Evolutionary conservation across 306 rosid genomes (phyloP).

Genomic region (Betula pendula): DNA sequence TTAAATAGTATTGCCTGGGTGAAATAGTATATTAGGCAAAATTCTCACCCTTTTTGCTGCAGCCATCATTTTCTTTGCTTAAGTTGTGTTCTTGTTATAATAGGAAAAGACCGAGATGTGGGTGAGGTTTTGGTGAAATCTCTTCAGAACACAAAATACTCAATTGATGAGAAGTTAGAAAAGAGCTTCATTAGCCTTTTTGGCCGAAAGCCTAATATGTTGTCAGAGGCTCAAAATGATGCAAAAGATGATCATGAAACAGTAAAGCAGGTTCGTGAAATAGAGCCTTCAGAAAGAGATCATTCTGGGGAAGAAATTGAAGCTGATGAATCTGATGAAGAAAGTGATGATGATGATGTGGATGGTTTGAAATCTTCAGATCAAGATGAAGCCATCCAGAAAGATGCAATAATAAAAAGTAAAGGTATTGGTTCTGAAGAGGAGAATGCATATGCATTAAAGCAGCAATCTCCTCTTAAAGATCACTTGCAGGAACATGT

Average conservation of each 20-base stretch:
- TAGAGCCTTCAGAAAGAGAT: slow-evolving; percentile 38
- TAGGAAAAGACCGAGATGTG: slow-evolving; percentile 73
- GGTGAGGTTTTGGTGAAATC: slow-evolving; percentile 82
- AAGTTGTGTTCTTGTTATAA: slow-evolving; percentile 18
- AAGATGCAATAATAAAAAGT: slow-evolving; percentile 16
- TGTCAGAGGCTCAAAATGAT: slow-evolving; percentile 38
- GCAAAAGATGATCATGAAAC: slow-evolving; percentile 32
- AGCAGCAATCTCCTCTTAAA: slow-evolving; percentile 25
- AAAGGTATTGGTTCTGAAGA: slow-evolving; percentile 38
- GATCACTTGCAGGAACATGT: slow-evolving; percentile 58
- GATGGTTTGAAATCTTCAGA: slow-evolving; percentile 55
- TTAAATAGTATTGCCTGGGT: neutral
- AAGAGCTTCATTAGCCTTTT: slow-evolving; percentile 59
- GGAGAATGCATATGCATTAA: slow-evolving; percentile 33
- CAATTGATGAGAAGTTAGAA: slow-evolving; percentile 78
- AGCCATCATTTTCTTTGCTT: slow-evolving; percentile 17
- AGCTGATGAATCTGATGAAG: slow-evolving; percentile 37
- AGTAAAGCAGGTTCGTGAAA: slow-evolving; percentile 25
- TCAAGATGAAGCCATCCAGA: slow-evolving; percentile 37
- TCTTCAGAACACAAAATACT: slow-evolving; percentile 78
- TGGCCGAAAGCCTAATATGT: slow-evolving; percentile 42
- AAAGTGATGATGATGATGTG: slow-evolving; percentile 35
- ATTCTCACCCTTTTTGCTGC: slow-evolving; percentile 5
- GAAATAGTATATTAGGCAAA: neutral
- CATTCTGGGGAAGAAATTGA: slow-evolving; percentile 30